A percentile compares a stretch with the other conserved stretches of the same genome.
These are phyloP conservation scores for Fusarium fujikuroi DNA, from an alignment of 2,329 filamentous ascomycete species.

Conservation along the genomic window DNA sequence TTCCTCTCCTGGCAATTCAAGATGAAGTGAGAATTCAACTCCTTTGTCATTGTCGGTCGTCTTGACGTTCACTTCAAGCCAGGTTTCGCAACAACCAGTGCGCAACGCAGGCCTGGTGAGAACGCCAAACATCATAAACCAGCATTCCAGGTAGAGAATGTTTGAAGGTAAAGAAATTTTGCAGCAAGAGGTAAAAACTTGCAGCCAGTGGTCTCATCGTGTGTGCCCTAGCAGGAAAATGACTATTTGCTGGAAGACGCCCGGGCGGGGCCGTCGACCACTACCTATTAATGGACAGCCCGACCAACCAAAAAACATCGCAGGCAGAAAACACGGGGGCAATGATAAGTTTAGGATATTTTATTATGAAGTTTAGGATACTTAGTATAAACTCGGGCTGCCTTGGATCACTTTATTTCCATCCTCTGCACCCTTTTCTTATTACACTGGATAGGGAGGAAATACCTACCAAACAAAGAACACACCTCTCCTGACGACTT, in stretches of 20 bases:
- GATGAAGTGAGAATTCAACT: no score
- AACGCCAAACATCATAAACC: neutral
- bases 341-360: neutral
- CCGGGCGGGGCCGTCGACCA: neutral
- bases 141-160: neutral
- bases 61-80: neutral
- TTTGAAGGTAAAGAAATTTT: neutral
- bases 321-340: neutral
- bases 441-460: no score
- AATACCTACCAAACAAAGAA: no score
- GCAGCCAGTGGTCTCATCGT: neutral
- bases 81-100: neutral
- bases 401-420: neutral
- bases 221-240: neutral
- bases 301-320: neutral
- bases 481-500: no score
- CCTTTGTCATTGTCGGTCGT: neutral
- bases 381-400: neutral
- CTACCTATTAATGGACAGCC: neutral
- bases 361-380: neutral
- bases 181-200: neutral
- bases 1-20: neutral
- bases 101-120: neutral
- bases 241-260: neutral
- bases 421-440: no score